A percentile compares a stretch with the other conserved stretches of the same genome.
Evolutionary conservation across 331 rosid species (phyloP).

Genomic region (Quercus phellos): DNA sequence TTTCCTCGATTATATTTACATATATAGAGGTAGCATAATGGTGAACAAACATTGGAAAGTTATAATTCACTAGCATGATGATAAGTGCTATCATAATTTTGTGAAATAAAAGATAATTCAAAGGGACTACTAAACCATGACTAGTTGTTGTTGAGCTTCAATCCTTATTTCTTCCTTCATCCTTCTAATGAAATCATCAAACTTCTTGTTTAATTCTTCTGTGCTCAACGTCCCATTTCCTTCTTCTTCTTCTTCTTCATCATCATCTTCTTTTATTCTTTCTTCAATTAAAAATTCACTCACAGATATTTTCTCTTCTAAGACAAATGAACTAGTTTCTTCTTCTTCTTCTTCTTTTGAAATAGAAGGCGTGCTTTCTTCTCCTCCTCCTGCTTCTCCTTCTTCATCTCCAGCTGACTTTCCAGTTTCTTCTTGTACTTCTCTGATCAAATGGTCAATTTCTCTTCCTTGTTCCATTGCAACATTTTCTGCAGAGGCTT

Average conservation of each 20-base stretch:
- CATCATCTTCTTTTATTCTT: conserved; percentile 15
- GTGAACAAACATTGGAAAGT: not conserved
- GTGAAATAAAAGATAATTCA: not conserved
- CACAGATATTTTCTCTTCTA: conserved; percentile 24
- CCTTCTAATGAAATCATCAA: conserved; percentile 77
- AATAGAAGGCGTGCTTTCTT: not conserved
- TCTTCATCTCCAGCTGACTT: conserved; percentile 13
- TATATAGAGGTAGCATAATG: not conserved
- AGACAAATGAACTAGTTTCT: conserved; percentile 15
- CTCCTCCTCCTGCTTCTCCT: conserved; percentile 15
- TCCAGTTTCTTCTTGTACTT: conserved; percentile 14
- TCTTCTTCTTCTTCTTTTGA: conserved; percentile 22
- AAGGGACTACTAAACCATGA: conserved; percentile 36
- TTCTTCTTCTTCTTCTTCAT: conserved; percentile 28
- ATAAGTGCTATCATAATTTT: not conserved
- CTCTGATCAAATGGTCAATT: not conserved
- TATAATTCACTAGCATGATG: not conserved
- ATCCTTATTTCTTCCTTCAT: conserved; percentile 65
- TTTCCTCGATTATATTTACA: not conserved
- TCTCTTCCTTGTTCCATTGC: conserved; percentile 22
- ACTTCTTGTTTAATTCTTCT: conserved; percentile 72
- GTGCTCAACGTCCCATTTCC: conserved; percentile 44
- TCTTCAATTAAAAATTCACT: conserved; percentile 18
- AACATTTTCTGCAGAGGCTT: not conserved
- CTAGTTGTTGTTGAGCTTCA: conserved; percentile 56